Percentiles rank a stretch among this genome's conserved stretches.
Conservation (phyloP, 2,329 filamentous ascomycete species). For the Colletotrichum zoysiae region DNA sequence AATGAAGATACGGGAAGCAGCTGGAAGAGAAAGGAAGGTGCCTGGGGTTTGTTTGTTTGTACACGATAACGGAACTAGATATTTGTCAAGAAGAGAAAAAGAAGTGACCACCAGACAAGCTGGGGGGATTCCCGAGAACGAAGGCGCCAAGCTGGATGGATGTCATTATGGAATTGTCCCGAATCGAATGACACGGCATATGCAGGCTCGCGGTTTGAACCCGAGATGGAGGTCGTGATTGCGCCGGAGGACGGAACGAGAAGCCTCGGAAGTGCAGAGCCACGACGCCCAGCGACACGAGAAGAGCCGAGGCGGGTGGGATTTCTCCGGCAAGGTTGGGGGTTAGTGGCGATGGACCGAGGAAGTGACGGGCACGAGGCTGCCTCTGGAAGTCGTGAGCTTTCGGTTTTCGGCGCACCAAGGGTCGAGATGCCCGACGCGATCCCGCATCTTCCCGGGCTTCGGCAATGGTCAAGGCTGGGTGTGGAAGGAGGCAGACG, state of each 20-base stretch:
- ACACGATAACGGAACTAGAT: constrained; percentile 2
- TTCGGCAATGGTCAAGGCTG: constrained; percentile 38
- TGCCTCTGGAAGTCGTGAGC: constrained; percentile 7
- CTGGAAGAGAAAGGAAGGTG: not conserved
- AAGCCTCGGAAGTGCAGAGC: constrained; percentile 28
- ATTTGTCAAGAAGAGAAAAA: constrained; percentile 11
- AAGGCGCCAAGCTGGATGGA: not conserved
- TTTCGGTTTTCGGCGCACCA: constrained; percentile 36
- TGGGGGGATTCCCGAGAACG: not conserved
- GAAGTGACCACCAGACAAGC: constrained; percentile 7
- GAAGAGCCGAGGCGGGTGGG: constrained; percentile 27
- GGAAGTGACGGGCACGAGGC: constrained; percentile 17
- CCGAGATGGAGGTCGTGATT: constrained; percentile 24
- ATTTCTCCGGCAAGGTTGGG: constrained; percentile 30
- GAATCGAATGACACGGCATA: constrained; percentile 24
- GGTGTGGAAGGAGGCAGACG: constrained; percentile 9
- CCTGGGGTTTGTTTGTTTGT: constrained; percentile 11
- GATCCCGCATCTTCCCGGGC: constrained; percentile 40
- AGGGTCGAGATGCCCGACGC: constrained; percentile 17
- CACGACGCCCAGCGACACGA: constrained; percentile 31
- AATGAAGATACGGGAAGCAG: constrained; percentile 13
- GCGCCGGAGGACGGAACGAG: constrained; percentile 14
- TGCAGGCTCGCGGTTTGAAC: constrained; percentile 34
- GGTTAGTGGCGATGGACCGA: constrained; percentile 32
- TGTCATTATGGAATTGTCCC: not conserved